phyloP scores from a whole-genome alignment of 2,329 filamentous ascomycete genomes.

The Pyrenophora teres region DNA sequence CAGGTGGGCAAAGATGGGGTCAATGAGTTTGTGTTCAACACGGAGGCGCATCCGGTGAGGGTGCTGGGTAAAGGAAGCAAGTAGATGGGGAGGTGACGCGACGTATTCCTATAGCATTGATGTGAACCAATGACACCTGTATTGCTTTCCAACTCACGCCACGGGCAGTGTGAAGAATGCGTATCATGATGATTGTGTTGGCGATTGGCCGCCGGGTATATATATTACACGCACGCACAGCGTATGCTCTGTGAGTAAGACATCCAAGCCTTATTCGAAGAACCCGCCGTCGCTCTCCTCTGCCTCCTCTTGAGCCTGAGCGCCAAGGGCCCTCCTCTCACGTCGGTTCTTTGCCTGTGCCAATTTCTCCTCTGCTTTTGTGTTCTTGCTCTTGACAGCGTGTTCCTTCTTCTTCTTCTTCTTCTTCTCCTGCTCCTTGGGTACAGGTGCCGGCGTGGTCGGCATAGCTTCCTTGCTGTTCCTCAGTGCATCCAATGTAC shows the following conservation, averaged over 20 bases:
- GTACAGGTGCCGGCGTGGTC: slow-evolving; percentile 14
- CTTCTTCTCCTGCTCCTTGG: slow-evolving; percentile 27
- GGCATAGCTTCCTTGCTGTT: slow-evolving; percentile 53
- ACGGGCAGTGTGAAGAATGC: background rate
- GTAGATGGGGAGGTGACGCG: background rate
- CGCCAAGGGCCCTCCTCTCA: slow-evolving; percentile 26
- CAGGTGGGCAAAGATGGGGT: slow-evolving; percentile 57
- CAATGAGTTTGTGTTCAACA: slow-evolving; percentile 67
- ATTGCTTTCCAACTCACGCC: too few relatives aligned
- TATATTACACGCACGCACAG: slow-evolving; percentile 19
- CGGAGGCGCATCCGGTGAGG: slow-evolving; percentile 66
- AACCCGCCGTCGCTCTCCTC: slow-evolving; percentile 48
- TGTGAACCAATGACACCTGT: too few relatives aligned
- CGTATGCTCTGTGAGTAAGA: background rate
- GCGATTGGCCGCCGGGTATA: slow-evolving; percentile 23
- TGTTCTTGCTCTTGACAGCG: slow-evolving; percentile 16
- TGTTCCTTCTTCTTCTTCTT: slow-evolving; percentile 14
- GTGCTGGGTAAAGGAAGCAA: slow-evolving; percentile 33
- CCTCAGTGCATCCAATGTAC: slow-evolving; percentile 60
- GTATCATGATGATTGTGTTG: slow-evolving; percentile 2
- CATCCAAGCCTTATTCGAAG: slow-evolving; percentile 36
- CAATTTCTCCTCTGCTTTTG: slow-evolving; percentile 23
- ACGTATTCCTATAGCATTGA: background rate
- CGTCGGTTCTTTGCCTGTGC: slow-evolving; percentile 20
- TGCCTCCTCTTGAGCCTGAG: slow-evolving; percentile 30